These are phyloP conservation scores for Raphanus raphanistrum DNA, from an alignment of 345 rosid genomes.

Conservation along the genomic window DNA sequence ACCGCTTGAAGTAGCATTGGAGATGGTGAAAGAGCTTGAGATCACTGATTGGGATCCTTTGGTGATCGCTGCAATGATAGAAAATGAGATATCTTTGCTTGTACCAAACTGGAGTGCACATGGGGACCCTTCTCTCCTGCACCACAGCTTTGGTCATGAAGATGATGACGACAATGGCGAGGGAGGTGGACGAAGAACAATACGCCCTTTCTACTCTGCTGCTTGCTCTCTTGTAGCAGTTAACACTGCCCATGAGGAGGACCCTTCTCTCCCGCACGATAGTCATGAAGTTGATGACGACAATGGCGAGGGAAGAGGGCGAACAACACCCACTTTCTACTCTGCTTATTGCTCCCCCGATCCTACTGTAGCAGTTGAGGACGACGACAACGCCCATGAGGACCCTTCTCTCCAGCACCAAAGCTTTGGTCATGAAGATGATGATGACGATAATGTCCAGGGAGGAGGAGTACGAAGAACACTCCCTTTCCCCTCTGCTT, in stretches of 20 bases:
- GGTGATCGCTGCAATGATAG: neutral
- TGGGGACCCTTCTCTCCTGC: slow-evolving; percentile 28
- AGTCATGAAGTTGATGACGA: slow-evolving; percentile 47
- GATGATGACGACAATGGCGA: neutral
- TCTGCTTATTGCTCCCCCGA: too few species aligned
- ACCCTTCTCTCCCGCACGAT: slow-evolving; percentile 15
- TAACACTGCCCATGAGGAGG: neutral
- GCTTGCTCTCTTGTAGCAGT: neutral
- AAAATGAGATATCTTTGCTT: slow-evolving; percentile 45
- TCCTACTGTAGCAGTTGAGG: too few species aligned
- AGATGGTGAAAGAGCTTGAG: slow-evolving; percentile 74
- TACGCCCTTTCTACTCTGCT: neutral
- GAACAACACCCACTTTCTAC: neutral
- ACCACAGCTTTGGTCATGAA: neutral
- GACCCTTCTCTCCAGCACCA: too few species aligned
- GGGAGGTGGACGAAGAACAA: neutral
- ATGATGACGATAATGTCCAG: too few species aligned
- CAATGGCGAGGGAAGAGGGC: slow-evolving; percentile 14
- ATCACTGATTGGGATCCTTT: neutral
- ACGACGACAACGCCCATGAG: too few species aligned
- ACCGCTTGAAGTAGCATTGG: slow-evolving; percentile 73
- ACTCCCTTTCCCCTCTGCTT: neutral
- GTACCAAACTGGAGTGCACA: slow-evolving; percentile 62
- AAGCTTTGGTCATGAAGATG: too few species aligned
- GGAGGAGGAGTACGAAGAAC: too few species aligned